phyloP scores from a whole-genome alignment of 305 asterid genomes.

The Solanum hybrid region DNA sequence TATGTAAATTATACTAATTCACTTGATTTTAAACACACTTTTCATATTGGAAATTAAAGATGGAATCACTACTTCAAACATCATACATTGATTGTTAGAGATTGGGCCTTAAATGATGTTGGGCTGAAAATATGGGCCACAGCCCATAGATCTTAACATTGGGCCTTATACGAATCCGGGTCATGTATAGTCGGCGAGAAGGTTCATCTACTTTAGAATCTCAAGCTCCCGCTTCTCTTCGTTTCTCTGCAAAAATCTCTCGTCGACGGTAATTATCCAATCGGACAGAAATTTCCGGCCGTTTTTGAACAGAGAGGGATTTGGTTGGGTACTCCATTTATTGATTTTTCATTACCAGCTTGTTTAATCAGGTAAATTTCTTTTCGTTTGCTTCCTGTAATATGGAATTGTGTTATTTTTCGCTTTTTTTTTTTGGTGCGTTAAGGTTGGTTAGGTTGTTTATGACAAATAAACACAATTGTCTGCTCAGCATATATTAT shows the following conservation, averaged over 20 bases:
- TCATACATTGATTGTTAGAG: neutral
- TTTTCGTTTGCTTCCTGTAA: neutral
- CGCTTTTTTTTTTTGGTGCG: neutral
- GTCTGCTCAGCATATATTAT: neutral
- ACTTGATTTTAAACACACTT: neutral
- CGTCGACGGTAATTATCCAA: neutral
- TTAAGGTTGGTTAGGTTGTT: neutral
- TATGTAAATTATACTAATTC: neutral
- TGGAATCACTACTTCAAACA: neutral
- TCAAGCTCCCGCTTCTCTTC: neutral
- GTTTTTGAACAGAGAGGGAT: neutral
- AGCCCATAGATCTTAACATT: neutral
- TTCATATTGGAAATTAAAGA: neutral
- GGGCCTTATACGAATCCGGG: neutral
- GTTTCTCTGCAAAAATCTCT: neutral
- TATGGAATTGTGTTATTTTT: neutral
- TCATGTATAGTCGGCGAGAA: neutral
- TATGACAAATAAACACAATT: neutral
- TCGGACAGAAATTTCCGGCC: neutral
- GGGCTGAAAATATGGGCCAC: neutral
- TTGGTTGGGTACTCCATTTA: neutral
- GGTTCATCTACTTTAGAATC: neutral
- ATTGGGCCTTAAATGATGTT: neutral
- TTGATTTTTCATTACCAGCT: neutral
- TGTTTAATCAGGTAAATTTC: neutral